Evolutionary conservation across 2,329 filamentous ascomycete genomes (phyloP), one percentile per base, ranked within the genome.

Genomic region (Allantophomopsis cytisporea): DNA sequence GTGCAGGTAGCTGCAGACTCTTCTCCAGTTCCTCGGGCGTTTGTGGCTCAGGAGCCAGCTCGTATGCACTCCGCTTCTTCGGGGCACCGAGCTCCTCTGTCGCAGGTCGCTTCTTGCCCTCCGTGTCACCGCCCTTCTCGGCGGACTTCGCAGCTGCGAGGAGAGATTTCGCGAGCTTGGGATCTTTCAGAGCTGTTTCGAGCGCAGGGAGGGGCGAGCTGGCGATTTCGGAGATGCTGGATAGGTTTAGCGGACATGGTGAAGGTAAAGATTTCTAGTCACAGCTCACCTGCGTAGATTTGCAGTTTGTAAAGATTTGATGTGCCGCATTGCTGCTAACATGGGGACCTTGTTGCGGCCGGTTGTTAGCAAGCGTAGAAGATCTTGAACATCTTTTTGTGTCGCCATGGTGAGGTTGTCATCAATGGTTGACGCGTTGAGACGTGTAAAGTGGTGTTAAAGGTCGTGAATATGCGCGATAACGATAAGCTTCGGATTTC

Each of bases 21-120:
- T 61, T 63, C 54, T 87, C 82, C 1, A 80, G 60, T 37, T 80
- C 71, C 12, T 69, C 66, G 0, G 77, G 69, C 11, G 56, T 56
- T 28, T 49, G 48, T 2, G 51, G 51, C 14, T 51, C 50, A 7
- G 39, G 35, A 3, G 42, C 37, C 18, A 55, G 46, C 21, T 50
- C 47, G 42, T 55, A 58, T 4, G 47, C 47, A 3, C 50, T 53
- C 39, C 45, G 53, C 2, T 35, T 35, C 2, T 52, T 47, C 2
- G 48, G 20, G 5, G 50, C 41, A n/a, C 42, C 39, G 13, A 49
- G 38, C 12, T 43, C 16, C 10, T 36, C 38, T 12, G 45, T 36
- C 1, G 49, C 44, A 15, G 40, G 5, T 16, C 53, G 51, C 47
- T 53, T 52, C 20, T 48, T 53, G 21, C 30, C 31, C 5, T 28